These are phyloP conservation scores for Naganishia cerealis DNA, from an alignment of 1,284 basidiomycete genomes.

Conservation along the genomic window DNA sequence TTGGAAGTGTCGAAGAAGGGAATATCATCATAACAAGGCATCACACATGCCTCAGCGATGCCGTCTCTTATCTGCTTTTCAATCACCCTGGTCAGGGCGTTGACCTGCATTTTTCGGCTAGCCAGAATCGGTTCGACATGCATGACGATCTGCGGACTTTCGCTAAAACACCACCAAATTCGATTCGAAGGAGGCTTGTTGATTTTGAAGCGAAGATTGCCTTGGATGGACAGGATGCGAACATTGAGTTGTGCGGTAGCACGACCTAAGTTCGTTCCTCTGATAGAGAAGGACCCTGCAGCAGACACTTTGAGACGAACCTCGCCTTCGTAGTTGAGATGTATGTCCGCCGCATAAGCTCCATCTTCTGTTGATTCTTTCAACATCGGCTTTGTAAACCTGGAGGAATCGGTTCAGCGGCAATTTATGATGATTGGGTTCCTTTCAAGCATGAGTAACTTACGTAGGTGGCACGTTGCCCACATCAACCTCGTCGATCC, in stretches of 20 bases:
- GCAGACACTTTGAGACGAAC: slow-evolving; percentile 79
- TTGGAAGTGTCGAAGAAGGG: slow-evolving; percentile 82
- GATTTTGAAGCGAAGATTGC: slow-evolving; percentile 83
- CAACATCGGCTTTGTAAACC: slow-evolving; percentile 91
- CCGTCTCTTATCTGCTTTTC: slow-evolving; percentile 85
- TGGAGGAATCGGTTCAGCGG: slow-evolving; percentile 86
- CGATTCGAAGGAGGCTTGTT: slow-evolving; percentile 95
- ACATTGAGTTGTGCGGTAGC: slow-evolving; percentile 52
- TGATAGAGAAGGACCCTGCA: slow-evolving; percentile 69
- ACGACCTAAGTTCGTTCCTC: slow-evolving; percentile 65
- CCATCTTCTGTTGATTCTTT: slow-evolving; percentile 92
- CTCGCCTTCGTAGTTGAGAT: slow-evolving; percentile 75
- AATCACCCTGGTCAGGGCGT: slow-evolving; percentile 84
- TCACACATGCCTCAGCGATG: slow-evolving; percentile 70
- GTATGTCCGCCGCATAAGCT: slow-evolving; percentile 83
- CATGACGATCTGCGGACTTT: slow-evolving; percentile 82
- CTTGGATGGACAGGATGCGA: slow-evolving; percentile 81
- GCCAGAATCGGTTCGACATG: slow-evolving; percentile 90
- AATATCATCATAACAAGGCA: slow-evolving; percentile 97
- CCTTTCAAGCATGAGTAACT: slow-evolving; percentile 34
- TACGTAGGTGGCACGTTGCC: slow-evolving; percentile 68
- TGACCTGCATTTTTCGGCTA: slow-evolving; percentile 59
- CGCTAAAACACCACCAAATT: slow-evolving; percentile 97
- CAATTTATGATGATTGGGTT: slow-evolving; percentile 71
- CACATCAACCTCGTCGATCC: slow-evolving; percentile 83